phyloP scores from a whole-genome alignment of 768 basidiomycete genomes.

The Tulasnella calospora region DNA sequence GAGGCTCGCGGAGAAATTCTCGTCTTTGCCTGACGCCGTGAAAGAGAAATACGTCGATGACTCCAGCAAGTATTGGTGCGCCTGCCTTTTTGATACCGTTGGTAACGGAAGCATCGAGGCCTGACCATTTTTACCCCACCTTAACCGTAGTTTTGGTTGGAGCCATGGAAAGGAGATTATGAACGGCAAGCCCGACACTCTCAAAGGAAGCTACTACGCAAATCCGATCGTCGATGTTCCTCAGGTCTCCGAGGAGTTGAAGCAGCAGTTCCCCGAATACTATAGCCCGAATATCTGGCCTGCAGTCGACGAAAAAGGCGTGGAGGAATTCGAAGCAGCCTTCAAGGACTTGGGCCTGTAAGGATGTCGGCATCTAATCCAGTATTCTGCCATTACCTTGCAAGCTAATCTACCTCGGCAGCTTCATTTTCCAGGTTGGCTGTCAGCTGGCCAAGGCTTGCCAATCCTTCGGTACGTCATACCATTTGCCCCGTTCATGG shows the following conservation, averaged over 20 bases:
- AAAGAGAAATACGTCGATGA: slow-evolving; percentile 75
- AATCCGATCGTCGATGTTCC: slow-evolving; percentile 69
- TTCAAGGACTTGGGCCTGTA: slow-evolving; percentile 82
- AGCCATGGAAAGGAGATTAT: slow-evolving; percentile 97
- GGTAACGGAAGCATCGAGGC: not conserved
- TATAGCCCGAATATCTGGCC: slow-evolving; percentile 86
- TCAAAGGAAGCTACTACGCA: slow-evolving; percentile 95
- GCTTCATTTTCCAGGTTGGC: slow-evolving; percentile 79
- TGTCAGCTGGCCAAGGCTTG: slow-evolving; percentile 78
- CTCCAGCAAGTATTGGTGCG: slow-evolving; percentile 68
- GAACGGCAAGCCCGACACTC: slow-evolving; percentile 84
- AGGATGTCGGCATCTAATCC: slow-evolving; percentile 16
- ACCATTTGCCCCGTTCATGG: not conserved
- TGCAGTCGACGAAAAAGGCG: slow-evolving; percentile 46
- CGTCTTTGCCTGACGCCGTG: slow-evolving; percentile 56
- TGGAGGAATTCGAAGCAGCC: slow-evolving; percentile 76
- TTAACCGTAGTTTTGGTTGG: slow-evolving; percentile 78
- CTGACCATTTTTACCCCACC: not conserved
- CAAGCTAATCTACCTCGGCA: slow-evolving; percentile 34
- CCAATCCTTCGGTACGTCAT: slow-evolving; percentile 71
- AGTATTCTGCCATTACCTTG: not conserved
- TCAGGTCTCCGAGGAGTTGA: slow-evolving; percentile 53
- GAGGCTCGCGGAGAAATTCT: slow-evolving; percentile 69
- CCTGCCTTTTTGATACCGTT: not conserved
- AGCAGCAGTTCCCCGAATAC: slow-evolving; percentile 66